Conservation (phyloP, 129 eudicot genomes). For the Arctium lappa region DNA sequence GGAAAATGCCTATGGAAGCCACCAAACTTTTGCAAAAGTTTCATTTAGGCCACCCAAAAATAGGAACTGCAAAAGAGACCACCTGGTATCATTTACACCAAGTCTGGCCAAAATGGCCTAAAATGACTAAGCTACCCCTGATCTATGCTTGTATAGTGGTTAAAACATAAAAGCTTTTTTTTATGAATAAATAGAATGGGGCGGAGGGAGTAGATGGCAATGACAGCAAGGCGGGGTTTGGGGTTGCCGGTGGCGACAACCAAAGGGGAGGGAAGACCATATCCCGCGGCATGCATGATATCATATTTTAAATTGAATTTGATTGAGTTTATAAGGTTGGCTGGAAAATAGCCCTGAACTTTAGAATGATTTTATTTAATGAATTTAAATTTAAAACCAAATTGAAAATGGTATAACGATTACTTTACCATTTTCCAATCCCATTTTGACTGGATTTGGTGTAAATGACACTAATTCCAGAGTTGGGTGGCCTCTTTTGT, state of each 20-base stretch:
- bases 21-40: neutral
- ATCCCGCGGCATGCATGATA: neutral
- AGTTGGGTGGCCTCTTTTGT: neutral
- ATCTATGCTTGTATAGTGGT: neutral
- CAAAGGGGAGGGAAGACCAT: neutral
- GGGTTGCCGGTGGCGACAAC: too few species aligned
- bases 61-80: too few species aligned
- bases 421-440: too few species aligned
- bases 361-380: too few species aligned
- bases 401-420: too few species aligned
- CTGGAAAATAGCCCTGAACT: too few species aligned
- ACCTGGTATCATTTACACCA: neutral
- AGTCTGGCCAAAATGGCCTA: neutral
- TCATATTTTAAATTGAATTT: too few species aligned
- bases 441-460: neutral
- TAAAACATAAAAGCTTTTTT: neutral
- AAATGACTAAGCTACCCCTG: neutral
- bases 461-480: neutral
- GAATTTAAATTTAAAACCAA: too few species aligned
- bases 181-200: neutral
- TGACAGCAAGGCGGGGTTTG: neutral
- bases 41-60: neutral
- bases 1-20: neutral
- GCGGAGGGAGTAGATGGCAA: neutral
- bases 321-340: too few species aligned